phyloP scores from a whole-genome alignment of 2,329 filamentous ascomycete genomes.

The Calonectria henricotiae region DNA sequence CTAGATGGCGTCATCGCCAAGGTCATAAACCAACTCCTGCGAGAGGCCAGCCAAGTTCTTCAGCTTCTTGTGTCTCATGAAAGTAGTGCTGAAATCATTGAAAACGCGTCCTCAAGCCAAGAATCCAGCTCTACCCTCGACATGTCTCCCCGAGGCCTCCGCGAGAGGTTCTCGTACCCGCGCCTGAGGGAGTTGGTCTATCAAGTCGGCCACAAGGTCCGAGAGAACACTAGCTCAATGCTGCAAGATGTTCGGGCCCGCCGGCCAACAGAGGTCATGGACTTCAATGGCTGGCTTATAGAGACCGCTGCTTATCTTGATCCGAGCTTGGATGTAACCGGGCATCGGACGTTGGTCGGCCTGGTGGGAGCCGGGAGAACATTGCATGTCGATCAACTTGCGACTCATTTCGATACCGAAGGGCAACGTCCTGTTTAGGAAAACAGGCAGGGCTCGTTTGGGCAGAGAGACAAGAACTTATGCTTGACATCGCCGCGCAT shows the following conservation, averaged over 20 bases:
- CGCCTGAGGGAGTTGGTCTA: slow-evolving; percentile 65
- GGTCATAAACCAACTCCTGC: slow-evolving; percentile 79
- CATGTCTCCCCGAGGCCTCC: slow-evolving; percentile 44
- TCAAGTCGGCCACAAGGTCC: slow-evolving; percentile 65
- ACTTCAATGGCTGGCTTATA: slow-evolving; percentile 75
- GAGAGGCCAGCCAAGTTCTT: slow-evolving; percentile 84
- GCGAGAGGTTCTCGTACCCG: slow-evolving; percentile 63
- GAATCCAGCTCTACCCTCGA: slow-evolving; percentile 35
- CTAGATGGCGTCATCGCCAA: slow-evolving; percentile 66
- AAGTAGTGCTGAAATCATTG: slow-evolving; percentile 60
- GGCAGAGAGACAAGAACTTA: slow-evolving; percentile 38
- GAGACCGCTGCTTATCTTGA: slow-evolving; percentile 63
- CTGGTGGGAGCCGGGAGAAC: slow-evolving; percentile 60
- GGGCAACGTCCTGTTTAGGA: slow-evolving; percentile 39
- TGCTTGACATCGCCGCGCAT: slow-evolving; percentile 39
- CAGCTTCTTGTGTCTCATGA: slow-evolving; percentile 77
- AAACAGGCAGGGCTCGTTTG: slow-evolving; percentile 40
- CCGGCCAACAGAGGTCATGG: slow-evolving; percentile 70
- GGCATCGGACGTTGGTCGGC: slow-evolving; percentile 62
- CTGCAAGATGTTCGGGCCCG: slow-evolving; percentile 71
- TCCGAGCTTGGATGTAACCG: slow-evolving; percentile 55
- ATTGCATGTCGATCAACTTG: slow-evolving; percentile 58
- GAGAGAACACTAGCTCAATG: slow-evolving; percentile 75
- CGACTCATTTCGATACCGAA: slow-evolving; percentile 47
- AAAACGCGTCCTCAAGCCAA: slow-evolving; percentile 2